phyloP scores from a whole-genome alignment of 2,329 filamentous ascomycete genomes.

The Fusarium compactum region DNA sequence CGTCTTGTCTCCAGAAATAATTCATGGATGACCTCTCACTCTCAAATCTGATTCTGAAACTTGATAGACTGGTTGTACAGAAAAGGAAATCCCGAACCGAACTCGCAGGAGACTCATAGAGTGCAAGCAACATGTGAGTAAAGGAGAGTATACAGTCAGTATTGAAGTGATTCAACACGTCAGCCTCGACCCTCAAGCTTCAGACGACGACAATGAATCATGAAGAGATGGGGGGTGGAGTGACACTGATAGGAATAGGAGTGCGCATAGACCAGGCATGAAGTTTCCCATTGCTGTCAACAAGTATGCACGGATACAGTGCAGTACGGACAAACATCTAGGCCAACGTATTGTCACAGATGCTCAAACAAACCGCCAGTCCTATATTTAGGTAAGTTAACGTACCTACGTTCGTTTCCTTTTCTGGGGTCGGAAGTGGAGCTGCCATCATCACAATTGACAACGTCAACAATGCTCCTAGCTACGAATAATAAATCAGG shows the following conservation, averaged over 20 bases:
- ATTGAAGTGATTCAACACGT: conserved; percentile 9
- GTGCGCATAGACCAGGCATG: conserved; percentile 27
- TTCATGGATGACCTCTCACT: conserved; percentile 13
- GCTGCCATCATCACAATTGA: not conserved
- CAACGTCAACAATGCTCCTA: not conserved
- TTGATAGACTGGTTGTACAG: not conserved
- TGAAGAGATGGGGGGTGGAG: conserved; percentile 12
- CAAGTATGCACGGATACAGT: no score
- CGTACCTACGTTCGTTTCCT: not conserved
- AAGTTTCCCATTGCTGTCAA: conserved; percentile 17
- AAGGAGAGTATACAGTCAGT: not conserved
- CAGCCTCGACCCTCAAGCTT: conserved; percentile 1
- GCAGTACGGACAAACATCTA: not conserved
- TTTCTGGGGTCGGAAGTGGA: not conserved
- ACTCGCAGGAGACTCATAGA: not conserved
- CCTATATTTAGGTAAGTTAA: not conserved
- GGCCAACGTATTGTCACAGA: not conserved
- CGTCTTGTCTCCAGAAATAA: conserved; percentile 15
- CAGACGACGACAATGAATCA: conserved; percentile 21
- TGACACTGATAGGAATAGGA: conserved; percentile 14
- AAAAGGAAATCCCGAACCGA: not conserved
- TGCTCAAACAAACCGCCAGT: not conserved
- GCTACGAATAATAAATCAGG: not conserved
- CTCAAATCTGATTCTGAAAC: not conserved
- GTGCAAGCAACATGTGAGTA: not conserved